Evolutionary conservation across 2,329 filamentous ascomycete genomes (phyloP).

Genomic region (Magnaporthales sp.): DNA sequence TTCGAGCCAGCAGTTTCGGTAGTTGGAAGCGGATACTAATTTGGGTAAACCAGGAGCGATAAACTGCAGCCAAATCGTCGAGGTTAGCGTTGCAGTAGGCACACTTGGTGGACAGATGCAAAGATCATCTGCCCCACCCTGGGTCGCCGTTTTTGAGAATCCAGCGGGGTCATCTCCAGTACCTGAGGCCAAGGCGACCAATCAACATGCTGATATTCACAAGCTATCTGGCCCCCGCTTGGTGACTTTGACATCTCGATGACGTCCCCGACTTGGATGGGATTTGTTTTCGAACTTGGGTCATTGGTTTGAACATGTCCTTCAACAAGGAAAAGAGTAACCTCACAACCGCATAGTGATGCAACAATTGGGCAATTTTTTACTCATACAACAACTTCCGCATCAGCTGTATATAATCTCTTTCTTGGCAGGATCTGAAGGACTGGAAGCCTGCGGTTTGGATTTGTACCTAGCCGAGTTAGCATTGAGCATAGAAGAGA

Average conservation of each 20-base stretch:
- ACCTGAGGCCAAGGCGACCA: neutral
- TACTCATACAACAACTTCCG: neutral
- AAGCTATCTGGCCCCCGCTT: neutral
- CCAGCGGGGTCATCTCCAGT: neutral
- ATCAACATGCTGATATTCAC: neutral
- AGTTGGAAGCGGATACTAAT: neutral
- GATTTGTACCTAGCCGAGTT: no score
- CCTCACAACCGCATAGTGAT: neutral
- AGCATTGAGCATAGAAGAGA: neutral
- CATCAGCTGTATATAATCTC: neutral
- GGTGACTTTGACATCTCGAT: neutral
- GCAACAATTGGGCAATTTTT: neutral
- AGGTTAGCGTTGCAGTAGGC: no score
- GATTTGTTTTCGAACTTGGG: neutral
- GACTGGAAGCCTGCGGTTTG: neutral
- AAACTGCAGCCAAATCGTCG: no score
- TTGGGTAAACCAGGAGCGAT: neutral
- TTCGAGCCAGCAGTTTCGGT: neutral
- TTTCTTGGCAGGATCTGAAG: neutral
- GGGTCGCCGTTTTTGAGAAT: neutral
- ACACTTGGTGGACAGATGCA: no score
- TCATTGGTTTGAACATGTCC: neutral
- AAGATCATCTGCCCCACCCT: no score
- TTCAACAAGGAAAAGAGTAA: neutral
- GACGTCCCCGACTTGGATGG: neutral